Evolutionary conservation across 2,329 filamentous ascomycete species (phyloP), one percentile per base, ranked within the genome.

Genomic region (Cladophialophora immunda): DNA sequence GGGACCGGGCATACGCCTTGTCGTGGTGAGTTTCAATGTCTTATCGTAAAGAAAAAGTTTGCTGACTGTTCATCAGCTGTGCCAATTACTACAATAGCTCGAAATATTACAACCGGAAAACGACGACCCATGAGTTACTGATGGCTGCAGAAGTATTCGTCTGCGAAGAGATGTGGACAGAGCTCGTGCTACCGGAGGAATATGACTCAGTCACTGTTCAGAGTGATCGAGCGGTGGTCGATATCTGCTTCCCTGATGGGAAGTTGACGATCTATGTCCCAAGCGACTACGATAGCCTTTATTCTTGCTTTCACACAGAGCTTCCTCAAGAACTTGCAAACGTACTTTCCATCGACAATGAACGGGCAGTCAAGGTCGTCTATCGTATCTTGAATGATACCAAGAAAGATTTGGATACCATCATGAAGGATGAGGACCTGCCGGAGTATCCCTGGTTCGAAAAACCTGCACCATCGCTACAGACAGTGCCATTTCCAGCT

Each of bases 241-340:
- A 67, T 22, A 19, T 69, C 13, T 25, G 30, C 25, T 22, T 55
- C n/a, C n/a, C 22, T 30, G 55, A 67, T 17, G 61, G 29, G 8
- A 52, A 32, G 55, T 47, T 69, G 30, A 27, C 29, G 50, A 62
- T 67, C 15, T 64, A 65, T 55, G 60, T 69, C 17, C 67, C 67
- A 45, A 55, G 57, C 41, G 53, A 58, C 50, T 19, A 32, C n/a
- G 34, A 64, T 25, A 62, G 58, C 30, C 55, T 56, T n/a, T 62
- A 62, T 58, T 67, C 67, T n/a, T 69, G 65, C 61, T 65, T 67
- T 25, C 55, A 66, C 54, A 63, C 64, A n/a, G 64, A 69, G 52
- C 55, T 69, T 34, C 67, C 67, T 22, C 50, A 27, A 58, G 30
- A 57, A 27, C 64, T 69, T 32, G 25, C 61, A 4, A 55, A 45